Percentiles rank a stretch among this genome's conserved stretches.
Conservation (phyloP, 352 stramenopile species). For the Elongisporangium undulatum region DNA sequence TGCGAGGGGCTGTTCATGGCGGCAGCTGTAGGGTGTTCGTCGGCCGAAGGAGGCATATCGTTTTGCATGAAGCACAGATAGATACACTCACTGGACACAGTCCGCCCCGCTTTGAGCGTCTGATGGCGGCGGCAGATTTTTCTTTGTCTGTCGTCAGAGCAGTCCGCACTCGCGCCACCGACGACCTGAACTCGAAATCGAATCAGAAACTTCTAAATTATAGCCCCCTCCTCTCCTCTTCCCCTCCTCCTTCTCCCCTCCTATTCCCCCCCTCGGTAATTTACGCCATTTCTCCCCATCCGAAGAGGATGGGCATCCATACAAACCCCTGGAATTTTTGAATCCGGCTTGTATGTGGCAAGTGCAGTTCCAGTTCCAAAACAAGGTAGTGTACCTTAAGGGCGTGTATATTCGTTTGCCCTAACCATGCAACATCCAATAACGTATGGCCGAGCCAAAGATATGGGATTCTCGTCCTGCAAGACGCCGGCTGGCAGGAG, state of each 20-base stretch:
- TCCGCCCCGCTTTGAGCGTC: not conserved
- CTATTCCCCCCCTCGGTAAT: not conserved
- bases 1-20: not conserved
- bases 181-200: not conserved
- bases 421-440: not conserved
- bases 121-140: not conserved
- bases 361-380: not conserved
- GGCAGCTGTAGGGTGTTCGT: not conserved
- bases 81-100: not conserved
- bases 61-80: not conserved
- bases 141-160: not conserved
- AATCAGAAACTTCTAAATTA: slow-evolving; percentile 1
- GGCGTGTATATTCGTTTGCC: not conserved
- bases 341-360: not conserved
- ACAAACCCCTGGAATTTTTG: not conserved
- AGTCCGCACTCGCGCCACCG: not conserved
- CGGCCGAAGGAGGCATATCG: not conserved
- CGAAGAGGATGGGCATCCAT: not conserved
- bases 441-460: not conserved
- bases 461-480: not conserved
- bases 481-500: no score
- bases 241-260: not conserved
- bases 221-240: not conserved
- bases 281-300: not conserved
- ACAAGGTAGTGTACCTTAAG: not conserved